Base-by-base conservation (phyloP, 768 basidiomycete genomes). In the Leccinum uliginosum region DNA sequence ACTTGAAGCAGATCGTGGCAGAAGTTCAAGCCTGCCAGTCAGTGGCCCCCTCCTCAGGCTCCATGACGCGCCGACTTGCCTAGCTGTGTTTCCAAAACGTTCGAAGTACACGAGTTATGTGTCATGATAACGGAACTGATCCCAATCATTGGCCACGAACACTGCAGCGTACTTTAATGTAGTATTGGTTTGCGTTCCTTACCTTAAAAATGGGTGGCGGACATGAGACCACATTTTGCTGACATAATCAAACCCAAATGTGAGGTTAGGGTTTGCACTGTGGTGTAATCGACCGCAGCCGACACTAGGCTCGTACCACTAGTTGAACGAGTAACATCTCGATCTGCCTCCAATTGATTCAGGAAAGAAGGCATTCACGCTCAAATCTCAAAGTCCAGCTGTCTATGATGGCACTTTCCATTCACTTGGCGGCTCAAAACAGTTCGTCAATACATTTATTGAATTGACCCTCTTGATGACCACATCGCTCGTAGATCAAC, bases 371-470 rank as follows among this genome's bases (percentile, higher is more conserved):
- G 30, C 3, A 30, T 19, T 15, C 26, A n/a, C 8, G 14, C n/a
- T 27, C 26, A 43, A 34, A n/a, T 27, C 3, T 27, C 17, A 19
- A n/a, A 6, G 24, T 45, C 9, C 7, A 3, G 40, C 23, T 19
- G 21, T 21, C 7, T 6, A 26, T 29, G 12, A 83, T 82, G 79
- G 69, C 78, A 26, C 52, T 70, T 53, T 59, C 83, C 23, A 73
- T 85, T 12, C 88, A 91, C 58, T 74, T 75, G 30, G 89, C 89
- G 2, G 86, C 87, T 8, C 83, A 86, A 67, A 89, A 86, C 54
- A 81, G 89, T 87, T 19, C 7, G 56, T 61, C 30, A 1, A 15
- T 29, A 23, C 6, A 4, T 45, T 7, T 4, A 19, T 19, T 21
- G 24, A 27, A 32, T 34, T 48, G 32, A 21, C n/a, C 23, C 38